These are phyloP conservation scores for Cicer judaicum DNA, from an alignment of 306 rosid genomes.

Conservation along the genomic window DNA sequence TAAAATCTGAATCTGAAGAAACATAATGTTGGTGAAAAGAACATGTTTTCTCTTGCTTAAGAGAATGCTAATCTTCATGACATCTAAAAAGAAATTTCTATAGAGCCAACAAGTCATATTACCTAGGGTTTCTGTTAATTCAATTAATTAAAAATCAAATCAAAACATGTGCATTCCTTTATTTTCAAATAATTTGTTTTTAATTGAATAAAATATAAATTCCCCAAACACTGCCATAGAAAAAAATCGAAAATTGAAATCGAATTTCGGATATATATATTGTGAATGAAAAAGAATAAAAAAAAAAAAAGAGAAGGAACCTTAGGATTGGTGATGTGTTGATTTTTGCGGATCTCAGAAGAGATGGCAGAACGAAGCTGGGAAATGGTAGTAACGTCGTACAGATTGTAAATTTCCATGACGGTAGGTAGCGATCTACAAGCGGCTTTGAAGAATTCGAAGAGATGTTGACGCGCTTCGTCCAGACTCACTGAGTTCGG, in stretches of 20 bases:
- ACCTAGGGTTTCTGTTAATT: slow-evolving; percentile 18
- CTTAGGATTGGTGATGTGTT: slow-evolving; percentile 73
- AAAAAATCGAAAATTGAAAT: neutral
- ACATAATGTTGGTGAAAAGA: neutral
- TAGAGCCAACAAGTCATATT: neutral
- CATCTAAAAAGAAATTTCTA: neutral
- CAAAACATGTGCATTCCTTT: neutral
- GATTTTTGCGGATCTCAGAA: slow-evolving; percentile 81
- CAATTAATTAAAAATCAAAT: neutral
- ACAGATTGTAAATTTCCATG: slow-evolving; percentile 81
- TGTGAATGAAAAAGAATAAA: neutral
- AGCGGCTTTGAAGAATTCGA: slow-evolving; percentile 81
- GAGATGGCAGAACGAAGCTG: slow-evolving; percentile 84
- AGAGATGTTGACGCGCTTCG: slow-evolving; percentile 79
- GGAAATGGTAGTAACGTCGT: slow-evolving; percentile 66
- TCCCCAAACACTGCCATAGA: neutral
- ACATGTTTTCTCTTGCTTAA: neutral
- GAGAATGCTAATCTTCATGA: neutral
- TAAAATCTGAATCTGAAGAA: neutral
- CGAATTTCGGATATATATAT: neutral
- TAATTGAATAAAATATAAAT: neutral
- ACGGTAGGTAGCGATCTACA: slow-evolving; percentile 80
- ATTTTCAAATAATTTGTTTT: too few relatives aligned
- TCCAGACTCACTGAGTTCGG: slow-evolving; percentile 81
- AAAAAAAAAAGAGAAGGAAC: slow-evolving; percentile 33